Evolutionary conservation across 129 eudicot species (phyloP), one percentile per base, ranked within the genome.

Genomic region (Solidago caesia): DNA sequence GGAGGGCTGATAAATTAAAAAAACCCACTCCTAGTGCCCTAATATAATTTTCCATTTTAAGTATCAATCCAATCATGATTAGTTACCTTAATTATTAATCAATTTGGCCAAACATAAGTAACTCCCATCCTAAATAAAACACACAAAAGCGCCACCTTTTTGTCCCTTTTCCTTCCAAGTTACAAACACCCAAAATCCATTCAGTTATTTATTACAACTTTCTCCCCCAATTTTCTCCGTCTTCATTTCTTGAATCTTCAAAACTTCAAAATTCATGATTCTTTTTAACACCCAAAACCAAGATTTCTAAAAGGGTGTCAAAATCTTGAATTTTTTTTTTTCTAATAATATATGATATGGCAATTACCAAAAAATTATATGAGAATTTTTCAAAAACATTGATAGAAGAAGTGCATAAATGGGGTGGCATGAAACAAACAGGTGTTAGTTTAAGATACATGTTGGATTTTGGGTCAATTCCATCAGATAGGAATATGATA

Each of bases 381-480:
- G 85, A 86, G 58, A 75, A 73, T 44, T 84, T 76, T 72, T 88
- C 84, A 4, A 88, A 81, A 85, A 64, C 58, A 3, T 71, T 93
- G 13, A 66, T 83, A 4, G 96, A 90, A 7, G 96, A 93, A 76
- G 97, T 91, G 48, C 96, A 86, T 5, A 78, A 75, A 77, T 90
- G 87, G 92, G 98, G 96, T 11, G 71, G 79, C 0, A 79, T 90
- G 96, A 93, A 88, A 59, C 98, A 90, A 75, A 93, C 87, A 11
- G 98, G 98, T 5, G 97, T 93, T 2, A 86, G 88, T 68, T 86
- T 93, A 63, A 85, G 91, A 14, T 89, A 93, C 84, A 93, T 94
- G 98, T 79, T 88, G 91, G 98, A 94, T 64, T 94, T 94, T 57
- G 98, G 98, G 16, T 94, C 96, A n/a, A 67, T 70, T 21, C 90